phyloP scores from a whole-genome alignment of 1,139 yeast genomes.

The Blastobotrys ciferrii region DNA sequence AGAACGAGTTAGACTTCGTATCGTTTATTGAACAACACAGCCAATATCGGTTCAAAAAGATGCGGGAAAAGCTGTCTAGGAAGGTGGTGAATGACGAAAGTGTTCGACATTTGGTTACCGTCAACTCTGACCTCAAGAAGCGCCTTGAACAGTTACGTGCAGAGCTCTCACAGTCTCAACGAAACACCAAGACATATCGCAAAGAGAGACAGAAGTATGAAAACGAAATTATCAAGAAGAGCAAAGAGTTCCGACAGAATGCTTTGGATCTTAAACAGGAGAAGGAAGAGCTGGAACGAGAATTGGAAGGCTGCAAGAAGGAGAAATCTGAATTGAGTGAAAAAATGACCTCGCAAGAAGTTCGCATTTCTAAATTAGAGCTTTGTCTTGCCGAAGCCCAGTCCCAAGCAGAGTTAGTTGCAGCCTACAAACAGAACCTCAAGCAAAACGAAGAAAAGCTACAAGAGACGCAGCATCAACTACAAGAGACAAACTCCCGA shows the following conservation, averaged over 20 bases:
- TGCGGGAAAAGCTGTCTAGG: conserved; percentile 40
- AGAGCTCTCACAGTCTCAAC: conserved; percentile 32
- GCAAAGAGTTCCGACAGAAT: conserved; percentile 34
- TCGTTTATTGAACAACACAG: conserved; percentile 54
- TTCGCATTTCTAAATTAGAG: conserved; percentile 26
- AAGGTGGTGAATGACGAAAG: conserved; percentile 33
- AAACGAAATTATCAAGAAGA: conserved; percentile 34
- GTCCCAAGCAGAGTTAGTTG: conserved; percentile 19
- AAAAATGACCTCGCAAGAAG: conserved; percentile 20
- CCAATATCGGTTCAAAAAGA: conserved; percentile 45
- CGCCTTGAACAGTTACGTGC: conserved; percentile 33
- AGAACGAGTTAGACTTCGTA: conserved; percentile 64
- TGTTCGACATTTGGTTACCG: conserved; percentile 32
- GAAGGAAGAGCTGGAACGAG: conserved; percentile 22
- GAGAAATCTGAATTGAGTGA: conserved; percentile 21
- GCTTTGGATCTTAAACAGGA: conserved; percentile 31
- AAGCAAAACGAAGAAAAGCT: conserved; percentile 26
- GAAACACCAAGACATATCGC: conserved; percentile 30
- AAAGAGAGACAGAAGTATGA: conserved; percentile 39
- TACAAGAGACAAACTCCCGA: not conserved
- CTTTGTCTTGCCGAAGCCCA: conserved; percentile 23
- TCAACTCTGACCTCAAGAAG: conserved; percentile 29
- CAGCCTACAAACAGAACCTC: conserved; percentile 23
- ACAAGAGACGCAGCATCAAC: conserved; percentile 15
- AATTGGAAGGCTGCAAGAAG: conserved; percentile 24